These are phyloP conservation scores for Daldinia bambusicola DNA, from an alignment of 495 filamentous ascomycete species.

Conservation along the genomic window DNA sequence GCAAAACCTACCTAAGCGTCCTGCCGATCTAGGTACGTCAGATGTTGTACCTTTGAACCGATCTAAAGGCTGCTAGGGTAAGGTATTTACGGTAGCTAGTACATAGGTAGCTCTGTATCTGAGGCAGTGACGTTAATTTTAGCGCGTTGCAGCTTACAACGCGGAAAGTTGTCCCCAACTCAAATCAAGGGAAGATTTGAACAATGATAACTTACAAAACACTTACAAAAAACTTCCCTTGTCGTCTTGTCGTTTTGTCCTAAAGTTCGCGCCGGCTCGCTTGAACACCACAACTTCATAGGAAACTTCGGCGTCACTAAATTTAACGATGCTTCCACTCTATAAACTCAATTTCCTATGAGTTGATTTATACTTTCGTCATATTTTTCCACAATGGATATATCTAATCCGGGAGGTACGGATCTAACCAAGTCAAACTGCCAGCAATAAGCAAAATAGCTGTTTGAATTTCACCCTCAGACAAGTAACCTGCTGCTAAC, in stretches of 20 bases:
- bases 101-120: neutral
- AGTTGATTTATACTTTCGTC: slow-evolving; percentile 11
- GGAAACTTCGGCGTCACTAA: neutral
- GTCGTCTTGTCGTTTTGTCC: too few species aligned
- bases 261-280: neutral
- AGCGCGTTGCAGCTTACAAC: slow-evolving; percentile 5
- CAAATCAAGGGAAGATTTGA: neutral
- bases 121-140: slow-evolving; percentile 8
- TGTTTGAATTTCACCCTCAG: neutral
- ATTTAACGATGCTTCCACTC: slow-evolving; percentile 11
- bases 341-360: slow-evolving; percentile 9
- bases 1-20: slow-evolving; percentile 1
- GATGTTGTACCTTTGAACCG: neutral
- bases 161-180: neutral
- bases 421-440: neutral
- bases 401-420: slow-evolving; percentile 25
- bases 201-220: slow-evolving; percentile 8
- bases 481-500: slow-evolving; percentile 5
- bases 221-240: neutral
- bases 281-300: neutral
- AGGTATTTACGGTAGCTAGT: neutral
- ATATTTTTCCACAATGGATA: slow-evolving; percentile 13
- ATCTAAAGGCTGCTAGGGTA: neutral
- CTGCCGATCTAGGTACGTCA: too few species aligned
- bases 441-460: neutral